phyloP scores from a whole-genome alignment of 2,329 filamentous ascomycete species.

The Aspergillus pseudoglaucus region DNA sequence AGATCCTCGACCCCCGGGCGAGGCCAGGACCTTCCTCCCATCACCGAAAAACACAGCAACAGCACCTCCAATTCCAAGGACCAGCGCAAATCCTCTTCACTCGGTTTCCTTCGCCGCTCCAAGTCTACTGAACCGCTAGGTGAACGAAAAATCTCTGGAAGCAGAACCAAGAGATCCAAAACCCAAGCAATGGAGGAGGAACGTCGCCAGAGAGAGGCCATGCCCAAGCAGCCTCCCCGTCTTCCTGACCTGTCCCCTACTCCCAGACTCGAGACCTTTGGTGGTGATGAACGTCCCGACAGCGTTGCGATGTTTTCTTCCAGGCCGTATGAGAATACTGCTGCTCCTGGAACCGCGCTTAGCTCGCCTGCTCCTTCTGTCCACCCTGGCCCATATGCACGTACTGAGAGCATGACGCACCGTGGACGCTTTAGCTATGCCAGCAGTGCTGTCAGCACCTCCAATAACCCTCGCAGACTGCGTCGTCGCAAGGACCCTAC shows the following conservation, averaged over 20 bases:
- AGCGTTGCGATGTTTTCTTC: conserved; percentile 48
- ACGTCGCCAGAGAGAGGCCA: conserved; percentile 51
- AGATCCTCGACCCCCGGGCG: conserved; percentile 32
- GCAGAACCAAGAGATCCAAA: conserved; percentile 33
- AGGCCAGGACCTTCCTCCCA: conserved; percentile 24
- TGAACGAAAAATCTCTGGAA: conserved; percentile 42
- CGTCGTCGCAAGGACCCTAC: conserved; percentile 95
- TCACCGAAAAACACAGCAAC: conserved; percentile 29
- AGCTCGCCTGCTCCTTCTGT: conserved; percentile 28
- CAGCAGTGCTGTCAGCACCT: conserved; percentile 79
- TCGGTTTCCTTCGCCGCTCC: conserved; percentile 58
- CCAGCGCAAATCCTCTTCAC: conserved; percentile 41
- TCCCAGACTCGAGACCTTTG: conserved; percentile 50
- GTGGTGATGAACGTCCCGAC: conserved; percentile 59
- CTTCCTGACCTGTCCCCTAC: conserved; percentile 42
- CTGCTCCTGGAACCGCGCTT: conserved; percentile 17
- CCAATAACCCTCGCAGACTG: conserved; percentile 88
- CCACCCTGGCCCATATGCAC: conserved; percentile 68
- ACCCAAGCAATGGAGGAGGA: conserved; percentile 44
- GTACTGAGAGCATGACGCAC: conserved; percentile 92
- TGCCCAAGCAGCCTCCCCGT: conserved; percentile 55
- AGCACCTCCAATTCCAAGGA: conserved; percentile 4
- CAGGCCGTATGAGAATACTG: conserved; percentile 29
- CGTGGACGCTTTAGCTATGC: conserved; percentile 95
- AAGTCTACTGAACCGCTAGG: conserved; percentile 60